Percentiles rank a stretch among this genome's conserved stretches.
phyloP scores from a whole-genome alignment of 2,329 filamentous ascomycete genomes.

The Pseudogymnoascus sp. region DNA sequence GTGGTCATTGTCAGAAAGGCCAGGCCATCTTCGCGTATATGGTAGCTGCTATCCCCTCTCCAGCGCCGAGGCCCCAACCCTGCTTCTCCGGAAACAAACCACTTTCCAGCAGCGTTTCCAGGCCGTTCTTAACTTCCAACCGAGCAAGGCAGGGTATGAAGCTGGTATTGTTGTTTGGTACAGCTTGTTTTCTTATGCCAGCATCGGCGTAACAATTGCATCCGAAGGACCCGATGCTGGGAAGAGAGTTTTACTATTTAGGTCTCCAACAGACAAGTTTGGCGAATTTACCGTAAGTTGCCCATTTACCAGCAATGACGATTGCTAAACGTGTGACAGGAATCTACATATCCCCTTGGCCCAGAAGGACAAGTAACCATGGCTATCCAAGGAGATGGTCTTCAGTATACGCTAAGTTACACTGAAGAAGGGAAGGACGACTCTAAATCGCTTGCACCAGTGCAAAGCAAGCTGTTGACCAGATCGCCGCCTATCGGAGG shows the following conservation, averaged over 20 bases:
- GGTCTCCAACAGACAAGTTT: neutral
- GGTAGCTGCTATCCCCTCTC: slow-evolving; percentile 45
- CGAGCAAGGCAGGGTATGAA: slow-evolving; percentile 36
- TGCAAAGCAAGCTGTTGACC: slow-evolving; percentile 12
- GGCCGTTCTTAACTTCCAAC: slow-evolving; percentile 38
- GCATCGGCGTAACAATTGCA: slow-evolving; percentile 31
- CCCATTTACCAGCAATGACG: neutral
- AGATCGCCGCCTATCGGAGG: slow-evolving; percentile 14
- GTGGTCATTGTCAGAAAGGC: slow-evolving; percentile 38
- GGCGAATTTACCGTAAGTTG: neutral
- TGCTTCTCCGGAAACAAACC: slow-evolving; percentile 46
- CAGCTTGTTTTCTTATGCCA: slow-evolving; percentile 39
- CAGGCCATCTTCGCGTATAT: slow-evolving; percentile 38
- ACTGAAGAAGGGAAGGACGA: neutral
- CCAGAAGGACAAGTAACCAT: neutral
- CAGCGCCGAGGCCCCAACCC: slow-evolving; percentile 41
- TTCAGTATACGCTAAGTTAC: slow-evolving; percentile 2
- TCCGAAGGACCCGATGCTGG: neutral
- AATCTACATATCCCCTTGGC: neutral
- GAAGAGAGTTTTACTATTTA: neutral
- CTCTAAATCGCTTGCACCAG: neutral
- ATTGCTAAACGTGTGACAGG: neutral
- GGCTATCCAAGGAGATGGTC: slow-evolving; percentile 1
- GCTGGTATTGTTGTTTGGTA: slow-evolving; percentile 47
- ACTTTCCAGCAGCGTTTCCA: slow-evolving; percentile 35